These are phyloP conservation scores for Vitis amurensis DNA, from an alignment of 164 flowering plant species.

Conservation along the genomic window DNA sequence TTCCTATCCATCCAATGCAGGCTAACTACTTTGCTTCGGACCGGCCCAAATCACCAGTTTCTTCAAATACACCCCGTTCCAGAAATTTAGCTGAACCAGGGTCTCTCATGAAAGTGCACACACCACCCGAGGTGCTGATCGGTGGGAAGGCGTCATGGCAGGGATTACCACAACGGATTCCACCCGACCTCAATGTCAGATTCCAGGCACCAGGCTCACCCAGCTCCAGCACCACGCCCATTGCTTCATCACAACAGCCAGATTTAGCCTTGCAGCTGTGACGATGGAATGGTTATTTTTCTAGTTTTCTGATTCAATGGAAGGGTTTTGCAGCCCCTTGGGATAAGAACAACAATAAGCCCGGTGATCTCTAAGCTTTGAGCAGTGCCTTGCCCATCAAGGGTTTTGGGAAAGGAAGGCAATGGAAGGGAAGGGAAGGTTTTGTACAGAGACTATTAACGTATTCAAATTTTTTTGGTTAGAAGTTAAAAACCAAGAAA, in stretches of 20 bases:
- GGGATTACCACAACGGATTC: slow-evolving; percentile 16
- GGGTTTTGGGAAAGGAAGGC: too few relatives aligned
- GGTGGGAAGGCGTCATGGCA: slow-evolving; percentile 17
- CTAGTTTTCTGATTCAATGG: too few relatives aligned
- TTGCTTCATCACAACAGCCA: slow-evolving; percentile 47
- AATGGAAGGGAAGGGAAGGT: too few relatives aligned
- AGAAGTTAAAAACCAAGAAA: too few relatives aligned
- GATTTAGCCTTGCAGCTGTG: slow-evolving; percentile 65
- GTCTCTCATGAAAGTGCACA: neutral
- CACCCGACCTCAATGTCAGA: slow-evolving; percentile 38
- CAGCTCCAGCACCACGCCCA: slow-evolving; percentile 20
- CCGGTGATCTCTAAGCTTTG: too few relatives aligned
- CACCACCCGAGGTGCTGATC: neutral
- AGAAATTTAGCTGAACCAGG: neutral
- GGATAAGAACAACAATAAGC: too few relatives aligned
- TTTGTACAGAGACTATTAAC: too few relatives aligned
- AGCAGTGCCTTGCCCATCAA: too few relatives aligned
- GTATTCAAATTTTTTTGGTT: too few relatives aligned
- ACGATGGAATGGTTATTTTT: slow-evolving; percentile 4
- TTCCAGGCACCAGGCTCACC: slow-evolving; percentile 32
- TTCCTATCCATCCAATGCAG: neutral
- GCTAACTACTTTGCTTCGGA: neutral
- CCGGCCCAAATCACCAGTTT: neutral
- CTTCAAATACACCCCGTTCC: neutral
- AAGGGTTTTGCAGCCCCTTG: too few relatives aligned